Base-by-base conservation (phyloP, 495 filamentous ascomycete genomes). In the Penicillium malachiteum region DNA sequence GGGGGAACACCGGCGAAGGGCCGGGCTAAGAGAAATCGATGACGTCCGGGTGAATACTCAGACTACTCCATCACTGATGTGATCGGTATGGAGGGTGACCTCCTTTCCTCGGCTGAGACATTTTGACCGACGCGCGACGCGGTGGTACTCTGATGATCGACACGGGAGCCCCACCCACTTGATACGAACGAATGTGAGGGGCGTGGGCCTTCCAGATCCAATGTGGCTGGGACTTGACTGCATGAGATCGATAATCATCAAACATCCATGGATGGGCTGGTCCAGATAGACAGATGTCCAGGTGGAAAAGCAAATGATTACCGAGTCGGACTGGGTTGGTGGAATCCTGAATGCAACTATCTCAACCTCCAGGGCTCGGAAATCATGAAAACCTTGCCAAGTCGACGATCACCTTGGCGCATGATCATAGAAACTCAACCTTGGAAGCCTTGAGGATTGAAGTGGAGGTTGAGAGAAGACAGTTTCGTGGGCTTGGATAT, bases 21-120 rank as follows among this genome's bases (percentile, higher is more conserved):
- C 16, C 16, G 31, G 18, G n/a, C 33, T 38, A 14, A 38, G 30
- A 39, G 17, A 8, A 13, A 18, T 26, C n/a, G 34, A 37, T 37
- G 34, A 37, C 2, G 34, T 2, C 9, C 2, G 1, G 12, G 1
- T 1, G 21, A 38, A 55, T 55, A 54, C 32, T 30, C 43, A 49
- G 48, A 2, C 2, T 26, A 26, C 4, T 26, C 4, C 21, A 4
- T 26, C 21, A 26, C 21, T 60, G 61, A 64, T 60, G 51, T 50
- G 47, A 64, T 60, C 43, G 57, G 57, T 55, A 60, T 64, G 51
- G 56, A 49, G 35, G 14, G 9, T 18, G 35, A 7, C 53, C 35
- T 39, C 37, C 42, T 38, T 40, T 39, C 7, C 38, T 54, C 7
- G 31, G 50, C 50, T 39, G 49, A 51, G 43, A 60, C 53, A 54